A percentile compares a stretch with the other conserved stretches of the same genome.
Conservation (phyloP, 225 moss, liverwort and hornwort genomes). For the Physcomitrellopsis africana region DNA sequence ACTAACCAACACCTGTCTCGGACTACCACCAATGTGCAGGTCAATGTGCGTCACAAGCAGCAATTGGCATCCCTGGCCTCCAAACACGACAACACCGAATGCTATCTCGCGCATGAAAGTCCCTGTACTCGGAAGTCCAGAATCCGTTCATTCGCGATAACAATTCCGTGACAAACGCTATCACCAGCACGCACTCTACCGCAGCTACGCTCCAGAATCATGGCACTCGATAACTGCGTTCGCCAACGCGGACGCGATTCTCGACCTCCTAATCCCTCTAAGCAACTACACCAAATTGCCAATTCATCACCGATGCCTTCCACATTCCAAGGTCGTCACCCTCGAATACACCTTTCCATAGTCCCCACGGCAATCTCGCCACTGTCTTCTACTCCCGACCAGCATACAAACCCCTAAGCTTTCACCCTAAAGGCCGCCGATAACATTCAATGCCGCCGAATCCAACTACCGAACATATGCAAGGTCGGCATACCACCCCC, state of each 20-base stretch:
- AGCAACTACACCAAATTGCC: background rate
- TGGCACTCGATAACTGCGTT: background rate
- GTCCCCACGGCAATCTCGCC: background rate
- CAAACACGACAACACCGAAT: background rate
- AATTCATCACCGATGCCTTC: background rate
- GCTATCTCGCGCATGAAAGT: background rate
- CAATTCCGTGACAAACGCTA: background rate
- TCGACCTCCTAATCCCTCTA: background rate
- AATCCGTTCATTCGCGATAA: background rate
- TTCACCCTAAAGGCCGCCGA: background rate
- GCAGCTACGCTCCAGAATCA: background rate
- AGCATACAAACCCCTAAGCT: background rate
- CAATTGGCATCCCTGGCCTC: background rate
- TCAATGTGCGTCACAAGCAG: background rate
- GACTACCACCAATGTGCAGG: too few relatives aligned
- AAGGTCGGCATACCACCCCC: background rate
- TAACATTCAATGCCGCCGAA: too few relatives aligned
- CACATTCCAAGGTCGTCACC: background rate
- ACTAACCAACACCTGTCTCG: too few relatives aligned
- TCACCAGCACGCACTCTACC: background rate
- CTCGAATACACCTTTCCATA: background rate
- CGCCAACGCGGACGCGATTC: background rate
- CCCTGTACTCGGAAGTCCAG: background rate
- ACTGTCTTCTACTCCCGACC: background rate
- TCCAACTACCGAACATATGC: background rate